A percentile compares a stretch with the other conserved stretches of the same genome.
Evolutionary conservation across 306 rosid genomes (phyloP).

Genomic region (Senna siamea): DNA sequence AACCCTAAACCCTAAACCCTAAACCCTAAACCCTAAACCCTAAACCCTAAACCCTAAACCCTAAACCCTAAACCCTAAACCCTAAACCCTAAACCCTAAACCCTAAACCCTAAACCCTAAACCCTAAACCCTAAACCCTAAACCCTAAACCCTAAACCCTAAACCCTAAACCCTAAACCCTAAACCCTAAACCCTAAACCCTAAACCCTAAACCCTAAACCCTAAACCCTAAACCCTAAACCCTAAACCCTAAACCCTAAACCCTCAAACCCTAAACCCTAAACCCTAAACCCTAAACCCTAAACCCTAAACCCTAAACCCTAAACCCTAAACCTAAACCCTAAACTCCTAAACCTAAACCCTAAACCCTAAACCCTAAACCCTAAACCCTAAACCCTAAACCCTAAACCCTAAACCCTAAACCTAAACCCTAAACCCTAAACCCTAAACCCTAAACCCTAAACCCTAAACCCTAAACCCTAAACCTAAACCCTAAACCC

Average conservation of each 20-base stretch:
- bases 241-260: constrained; percentile 27
- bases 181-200: constrained; percentile 16
- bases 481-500: constrained; percentile 7
- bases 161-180: constrained; percentile 22
- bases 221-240: constrained; percentile 25
- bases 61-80: constrained; percentile 28
- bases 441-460: constrained; percentile 2
- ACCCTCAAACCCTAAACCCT: no score
- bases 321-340: not conserved
- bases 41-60: constrained; percentile 23
- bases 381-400: constrained; percentile 18
- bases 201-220: constrained; percentile 22
- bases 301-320: constrained; percentile 27
- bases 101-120: constrained; percentile 30
- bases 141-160: constrained; percentile 24
- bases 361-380: constrained; percentile 17
- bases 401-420: not conserved
- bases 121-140: constrained; percentile 7
- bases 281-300: constrained; percentile 28
- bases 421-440: not conserved
- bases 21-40: not conserved
- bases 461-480: constrained; percentile 7
- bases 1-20: constrained; percentile 17
- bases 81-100: constrained; percentile 29
- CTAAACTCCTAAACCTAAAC: no score